Evolutionary conservation across 2,329 filamentous ascomycete species (phyloP).

Genomic region (Arthroderma sp.): DNA sequence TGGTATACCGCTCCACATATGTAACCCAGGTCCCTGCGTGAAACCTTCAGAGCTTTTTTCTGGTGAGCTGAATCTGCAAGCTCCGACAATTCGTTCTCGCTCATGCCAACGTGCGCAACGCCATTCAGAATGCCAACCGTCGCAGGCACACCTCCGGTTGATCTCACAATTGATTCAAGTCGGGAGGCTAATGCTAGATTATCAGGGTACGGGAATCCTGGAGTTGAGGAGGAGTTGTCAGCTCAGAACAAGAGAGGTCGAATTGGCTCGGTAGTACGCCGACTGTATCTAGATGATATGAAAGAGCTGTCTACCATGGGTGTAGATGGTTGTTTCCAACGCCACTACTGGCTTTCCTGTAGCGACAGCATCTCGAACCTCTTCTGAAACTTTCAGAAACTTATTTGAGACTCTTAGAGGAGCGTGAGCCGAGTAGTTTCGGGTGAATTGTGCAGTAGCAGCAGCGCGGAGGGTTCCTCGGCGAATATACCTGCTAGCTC

Average conservation of each 20-base stretch:
- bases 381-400: slow-evolving; percentile 62
- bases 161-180: slow-evolving; percentile 68
- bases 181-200: slow-evolving; percentile 64
- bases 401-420: slow-evolving; percentile 19
- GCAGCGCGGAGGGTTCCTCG: too few species aligned
- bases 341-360: slow-evolving; percentile 74
- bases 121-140: slow-evolving; percentile 83
- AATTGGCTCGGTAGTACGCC: too few species aligned
- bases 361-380: slow-evolving; percentile 64
- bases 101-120: slow-evolving; percentile 66
- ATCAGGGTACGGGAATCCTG: slow-evolving; percentile 57
- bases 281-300: slow-evolving; percentile 1
- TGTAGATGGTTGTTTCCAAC: slow-evolving; percentile 93
- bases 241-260: too few species aligned
- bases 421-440: too few species aligned
- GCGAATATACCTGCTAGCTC: too few species aligned
- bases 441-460: too few species aligned
- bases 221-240: neutral
- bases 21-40: slow-evolving; percentile 72
- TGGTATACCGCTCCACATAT: slow-evolving; percentile 55
- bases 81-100: slow-evolving; percentile 54
- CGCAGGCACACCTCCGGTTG: slow-evolving; percentile 71
- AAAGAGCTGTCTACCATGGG: slow-evolving; percentile 51
- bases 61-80: slow-evolving; percentile 54
- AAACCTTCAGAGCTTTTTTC: slow-evolving; percentile 63